Evolutionary conservation across 768 basidiomycete species (phyloP).

Genomic region (Suillus placidus): DNA sequence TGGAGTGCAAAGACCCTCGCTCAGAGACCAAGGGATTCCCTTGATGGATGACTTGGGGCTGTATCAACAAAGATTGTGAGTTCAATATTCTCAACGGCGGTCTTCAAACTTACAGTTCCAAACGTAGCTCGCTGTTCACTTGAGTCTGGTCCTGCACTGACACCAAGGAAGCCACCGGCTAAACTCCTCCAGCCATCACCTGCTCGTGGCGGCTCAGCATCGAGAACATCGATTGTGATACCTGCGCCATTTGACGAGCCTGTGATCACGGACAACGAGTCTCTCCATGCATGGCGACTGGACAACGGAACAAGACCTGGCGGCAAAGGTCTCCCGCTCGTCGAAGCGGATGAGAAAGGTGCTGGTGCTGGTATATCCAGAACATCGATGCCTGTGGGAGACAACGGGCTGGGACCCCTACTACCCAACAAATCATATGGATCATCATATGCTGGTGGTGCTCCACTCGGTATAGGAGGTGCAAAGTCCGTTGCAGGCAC

Average conservation of each 20-base stretch:
- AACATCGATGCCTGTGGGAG: constrained; percentile 42
- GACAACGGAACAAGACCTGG: constrained; percentile 41
- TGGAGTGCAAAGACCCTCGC: constrained; percentile 66
- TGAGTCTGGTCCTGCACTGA: constrained; percentile 23
- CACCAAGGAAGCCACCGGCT: constrained; percentile 35
- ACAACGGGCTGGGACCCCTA: constrained; percentile 27
- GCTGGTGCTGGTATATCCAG: constrained; percentile 62
- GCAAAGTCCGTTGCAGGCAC: constrained; percentile 10
- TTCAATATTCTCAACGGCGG: constrained; percentile 14
- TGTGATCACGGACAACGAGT: constrained; percentile 36
- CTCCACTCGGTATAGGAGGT: constrained; percentile 26
- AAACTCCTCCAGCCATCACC: constrained; percentile 63
- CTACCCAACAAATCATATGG: constrained; percentile 32
- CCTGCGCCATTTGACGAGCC: constrained; percentile 34
- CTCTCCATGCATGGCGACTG: constrained; percentile 36
- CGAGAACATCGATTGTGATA: constrained; percentile 60
- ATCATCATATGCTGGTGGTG: constrained; percentile 37
- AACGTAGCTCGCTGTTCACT: constrained; percentile 56
- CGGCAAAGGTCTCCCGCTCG: constrained; percentile 34
- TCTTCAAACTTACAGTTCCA: constrained; percentile 53
- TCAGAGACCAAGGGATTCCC: constrained; percentile 53
- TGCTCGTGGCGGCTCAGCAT: constrained; percentile 69
- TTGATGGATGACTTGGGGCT: constrained; percentile 50
- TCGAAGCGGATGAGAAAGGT: constrained; percentile 47
- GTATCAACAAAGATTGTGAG: constrained; percentile 15